These are phyloP conservation scores for Pichia occidentalis DNA, from an alignment of 805 yeast genomes.

Conservation along the genomic window DNA sequence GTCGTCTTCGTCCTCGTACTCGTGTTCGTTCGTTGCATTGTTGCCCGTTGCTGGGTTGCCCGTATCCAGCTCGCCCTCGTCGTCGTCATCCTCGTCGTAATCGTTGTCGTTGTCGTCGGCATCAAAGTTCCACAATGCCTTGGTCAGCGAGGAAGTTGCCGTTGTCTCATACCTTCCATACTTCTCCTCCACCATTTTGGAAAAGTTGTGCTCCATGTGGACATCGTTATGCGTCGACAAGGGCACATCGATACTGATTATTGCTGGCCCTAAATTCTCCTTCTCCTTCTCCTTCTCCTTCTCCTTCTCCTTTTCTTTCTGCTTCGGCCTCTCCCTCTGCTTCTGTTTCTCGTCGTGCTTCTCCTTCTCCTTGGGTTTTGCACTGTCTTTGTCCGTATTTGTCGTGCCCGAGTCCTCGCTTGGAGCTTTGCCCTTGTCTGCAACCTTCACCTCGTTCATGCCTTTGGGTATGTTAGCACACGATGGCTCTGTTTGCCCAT, in stretches of 20 bases:
- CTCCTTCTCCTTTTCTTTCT: neutral
- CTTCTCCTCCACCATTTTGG: conserved; percentile 71
- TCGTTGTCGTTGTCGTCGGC: conserved; percentile 40
- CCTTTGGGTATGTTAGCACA: too few species aligned
- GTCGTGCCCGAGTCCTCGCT: too few species aligned
- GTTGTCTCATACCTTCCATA: conserved; percentile 76
- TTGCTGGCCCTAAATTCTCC: conserved; percentile 3
- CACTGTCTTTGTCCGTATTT: too few species aligned
- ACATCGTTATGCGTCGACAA: conserved; percentile 40
- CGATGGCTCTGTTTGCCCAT: too few species aligned
- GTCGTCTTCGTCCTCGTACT: conserved; percentile 26
- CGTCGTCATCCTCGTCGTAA: conserved; percentile 22
- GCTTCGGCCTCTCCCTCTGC: conserved; percentile 2
- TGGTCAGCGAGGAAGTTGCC: conserved; percentile 31
- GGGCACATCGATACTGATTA: conserved; percentile 27
- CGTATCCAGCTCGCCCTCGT: conserved; percentile 22
- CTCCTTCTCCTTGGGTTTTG: too few species aligned
- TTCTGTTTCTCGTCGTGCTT: neutral
- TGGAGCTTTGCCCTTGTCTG: too few species aligned
- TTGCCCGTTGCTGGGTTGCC: conserved; percentile 17
- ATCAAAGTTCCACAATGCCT: conserved; percentile 34
- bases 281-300: neutral
- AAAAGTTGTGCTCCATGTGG: conserved; percentile 63
- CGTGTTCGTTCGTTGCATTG: conserved; percentile 19
- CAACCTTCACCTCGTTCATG: too few species aligned